Base-by-base conservation (phyloP, 768 basidiomycete genomes). In the Suillus bovinus region DNA sequence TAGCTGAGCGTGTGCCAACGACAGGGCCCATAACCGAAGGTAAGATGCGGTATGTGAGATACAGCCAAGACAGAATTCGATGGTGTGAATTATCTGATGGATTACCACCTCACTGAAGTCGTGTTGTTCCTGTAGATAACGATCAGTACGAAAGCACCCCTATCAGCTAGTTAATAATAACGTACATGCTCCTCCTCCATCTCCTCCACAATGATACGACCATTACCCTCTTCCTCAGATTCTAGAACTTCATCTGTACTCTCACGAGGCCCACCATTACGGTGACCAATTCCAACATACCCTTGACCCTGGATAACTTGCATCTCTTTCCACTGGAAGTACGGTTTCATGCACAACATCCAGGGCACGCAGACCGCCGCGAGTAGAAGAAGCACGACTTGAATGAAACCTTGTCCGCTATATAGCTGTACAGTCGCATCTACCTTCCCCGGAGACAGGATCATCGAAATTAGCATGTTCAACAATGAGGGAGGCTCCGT, bases 31-130 rank as follows among this genome's bases (percentile, higher is more conserved):
- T 42, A 99, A 82, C 72, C 96, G 91, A 54, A 94, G 85, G 76
- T 93, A 93, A 17, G 91, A 94, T 14, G 93, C 93, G 1, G 96
- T 99, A 76, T 98, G 96, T 66, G 96, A 99, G 70, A 98, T 98
- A 76, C 96, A 98, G 8, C 96, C 97, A 38, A 99, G 86, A 73
- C 97, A 99, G 78, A 99, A 99, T 79, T 99, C 97, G 76, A 99
- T 98, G 29, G 95, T 96, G 77, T 99, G 97, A 71, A 99, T 99
- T 64, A 97, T 82, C 76, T 99, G 97, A 77, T 99, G 96, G 63
- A 99, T 92, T 27, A 97, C 86, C 62, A 97, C 86, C 76, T 99
- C 97, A 71, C 94, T 81, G 76, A 98, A 93, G 71, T 97, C 94
- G 73, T 96, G 93, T 54, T 91, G 82, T 78, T 94, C 87, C 84